Percentiles rank a stretch among this genome's conserved stretches.
These are phyloP conservation scores for Fusarium odoratissimum DNA, from an alignment of 2,329 filamentous ascomycete species.

Conservation along the genomic window DNA sequence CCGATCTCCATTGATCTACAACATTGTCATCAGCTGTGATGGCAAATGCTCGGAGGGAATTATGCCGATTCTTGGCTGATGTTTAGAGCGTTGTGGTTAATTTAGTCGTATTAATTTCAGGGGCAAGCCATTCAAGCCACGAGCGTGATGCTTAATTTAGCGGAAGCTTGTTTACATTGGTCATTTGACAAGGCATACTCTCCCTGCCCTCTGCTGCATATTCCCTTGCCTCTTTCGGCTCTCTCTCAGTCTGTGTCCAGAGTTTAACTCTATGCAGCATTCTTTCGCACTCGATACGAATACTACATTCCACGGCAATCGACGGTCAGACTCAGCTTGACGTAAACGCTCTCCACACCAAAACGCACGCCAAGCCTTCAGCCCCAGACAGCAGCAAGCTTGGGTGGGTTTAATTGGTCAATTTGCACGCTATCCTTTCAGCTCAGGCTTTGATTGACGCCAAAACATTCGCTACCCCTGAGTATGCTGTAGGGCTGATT, in stretches of 20 bases:
- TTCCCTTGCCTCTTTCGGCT: too few species aligned
- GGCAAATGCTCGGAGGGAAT: slow-evolving; percentile 3
- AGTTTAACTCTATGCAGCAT: neutral
- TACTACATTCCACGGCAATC: neutral
- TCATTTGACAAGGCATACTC: neutral
- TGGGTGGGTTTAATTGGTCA: rapidly evolving
- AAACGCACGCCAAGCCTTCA: neutral
- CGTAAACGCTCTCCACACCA: neutral
- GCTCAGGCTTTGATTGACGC: neutral
- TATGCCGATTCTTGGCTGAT: neutral
- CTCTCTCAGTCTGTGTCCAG: neutral
- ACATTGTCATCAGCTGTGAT: neutral
- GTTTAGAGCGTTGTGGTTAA: neutral
- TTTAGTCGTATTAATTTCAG: slow-evolving; percentile 14
- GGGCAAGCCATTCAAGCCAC: slow-evolving; percentile 17
- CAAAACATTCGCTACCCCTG: neutral
- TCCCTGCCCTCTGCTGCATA: too few species aligned
- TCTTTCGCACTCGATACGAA: neutral
- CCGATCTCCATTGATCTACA: neutral
- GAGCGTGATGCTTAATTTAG: neutral
- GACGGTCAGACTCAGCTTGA: neutral
- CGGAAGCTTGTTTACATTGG: neutral
- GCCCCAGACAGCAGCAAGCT: neutral
- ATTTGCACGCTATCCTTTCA: rapidly evolving
- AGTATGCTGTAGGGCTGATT: slow-evolving; percentile 17